Evolutionary conservation across 306 rosid species (phyloP).

Genomic region (Ammopiptanthus mongolicus): DNA sequence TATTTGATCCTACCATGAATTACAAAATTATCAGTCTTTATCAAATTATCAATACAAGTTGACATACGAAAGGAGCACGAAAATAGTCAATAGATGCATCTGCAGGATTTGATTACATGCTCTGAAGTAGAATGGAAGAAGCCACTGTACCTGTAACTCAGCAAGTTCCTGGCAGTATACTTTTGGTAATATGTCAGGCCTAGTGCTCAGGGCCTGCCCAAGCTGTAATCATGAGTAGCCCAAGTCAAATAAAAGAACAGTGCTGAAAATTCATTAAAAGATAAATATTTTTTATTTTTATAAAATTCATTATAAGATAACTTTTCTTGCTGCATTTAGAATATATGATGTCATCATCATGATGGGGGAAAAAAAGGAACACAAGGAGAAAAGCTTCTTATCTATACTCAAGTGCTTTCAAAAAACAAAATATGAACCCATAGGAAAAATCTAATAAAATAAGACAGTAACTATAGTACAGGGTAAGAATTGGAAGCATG

Average conservation of each 20-base stretch:
- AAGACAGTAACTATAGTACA: background rate
- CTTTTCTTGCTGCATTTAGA: background rate
- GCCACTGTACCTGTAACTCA: slow-evolving; percentile 65
- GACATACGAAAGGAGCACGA: background rate
- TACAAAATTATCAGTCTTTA: background rate
- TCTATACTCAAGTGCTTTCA: background rate
- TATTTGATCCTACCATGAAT: slow-evolving; percentile 71
- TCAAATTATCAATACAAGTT: slow-evolving; percentile 5
- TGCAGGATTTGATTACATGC: slow-evolving; percentile 20
- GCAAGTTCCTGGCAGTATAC: slow-evolving; percentile 90
- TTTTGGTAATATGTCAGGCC: slow-evolving; percentile 82
- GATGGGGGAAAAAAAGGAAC: background rate
- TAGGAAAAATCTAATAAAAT: background rate
- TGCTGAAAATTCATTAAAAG: background rate
- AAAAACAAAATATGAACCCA: background rate
- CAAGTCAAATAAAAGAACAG: slow-evolving; percentile 18
- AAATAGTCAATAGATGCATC: slow-evolving; percentile 17
- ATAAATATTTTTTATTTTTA: background rate
- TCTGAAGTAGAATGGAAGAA: slow-evolving; percentile 19
- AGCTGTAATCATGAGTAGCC: slow-evolving; percentile 61
- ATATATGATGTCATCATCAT: background rate
- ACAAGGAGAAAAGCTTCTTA: background rate
- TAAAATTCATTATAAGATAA: background rate
- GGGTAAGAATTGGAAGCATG: background rate
- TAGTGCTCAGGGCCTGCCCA: slow-evolving; percentile 96